phyloP scores from a whole-genome alignment of 176 grass and related monocot genomes.

The Hordeum vulgare region MorexV3_pseudomolecules_assembly NC_058522.1:501530221-501530720 shows the following conservation, averaged over 20 bases:
- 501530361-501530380: neutral
- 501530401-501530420: neutral
- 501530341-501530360: neutral
- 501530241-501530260: too few relatives aligned
- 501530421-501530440: neutral
- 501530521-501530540: slow-evolving; percentile 44
- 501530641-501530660: slow-evolving; percentile 14
- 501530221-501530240: too few relatives aligned
- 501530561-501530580: slow-evolving; percentile 27
- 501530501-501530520: slow-evolving; percentile 54
- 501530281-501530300: too few relatives aligned
- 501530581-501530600: slow-evolving; percentile 29
- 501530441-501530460: neutral
- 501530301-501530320: neutral
- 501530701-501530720: too few relatives aligned
- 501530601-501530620: slow-evolving; percentile 39
- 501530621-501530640: slow-evolving; percentile 72
- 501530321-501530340: neutral
- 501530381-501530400: too few relatives aligned
- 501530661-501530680: too few relatives aligned
- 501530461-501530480: neutral
- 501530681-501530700: neutral
- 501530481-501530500: neutral
- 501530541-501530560: slow-evolving; percentile 57
- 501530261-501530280: too few relatives aligned